Evolutionary conservation across 1,139 yeast genomes (phyloP).

Genomic region (Candida sp.): DNA sequence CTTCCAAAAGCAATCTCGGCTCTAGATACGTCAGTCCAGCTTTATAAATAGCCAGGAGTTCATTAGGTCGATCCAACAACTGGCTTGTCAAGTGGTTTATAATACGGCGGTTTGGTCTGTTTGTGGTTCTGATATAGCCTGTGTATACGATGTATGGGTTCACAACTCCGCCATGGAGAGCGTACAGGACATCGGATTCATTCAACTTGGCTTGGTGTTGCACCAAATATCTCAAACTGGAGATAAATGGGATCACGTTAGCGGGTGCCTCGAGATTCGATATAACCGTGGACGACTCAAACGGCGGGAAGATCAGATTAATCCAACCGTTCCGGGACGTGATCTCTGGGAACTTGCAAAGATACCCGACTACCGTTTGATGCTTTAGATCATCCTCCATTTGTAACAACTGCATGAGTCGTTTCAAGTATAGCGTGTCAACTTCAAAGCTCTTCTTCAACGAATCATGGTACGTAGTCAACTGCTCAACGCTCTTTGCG

Average conservation of each 20-base stretch:
- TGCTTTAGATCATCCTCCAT: not conserved
- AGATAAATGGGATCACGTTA: slow-evolving; percentile 4
- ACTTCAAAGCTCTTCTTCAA: not conserved
- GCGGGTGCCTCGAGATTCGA: not conserved
- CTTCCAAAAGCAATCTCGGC: not conserved
- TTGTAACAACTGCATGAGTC: slow-evolving; percentile 2
- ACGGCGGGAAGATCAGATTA: slow-evolving; percentile 10
- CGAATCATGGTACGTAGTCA: not conserved
- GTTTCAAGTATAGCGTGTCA: slow-evolving; percentile 8
- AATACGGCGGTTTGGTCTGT: slow-evolving; percentile 3
- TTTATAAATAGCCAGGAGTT: slow-evolving; percentile 6
- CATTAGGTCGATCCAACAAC: slow-evolving; percentile 4
- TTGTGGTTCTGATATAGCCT: slow-evolving; percentile 5
- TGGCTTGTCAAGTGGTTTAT: slow-evolving; percentile 3
- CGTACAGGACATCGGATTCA: slow-evolving; percentile 8
- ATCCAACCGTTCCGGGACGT: slow-evolving; percentile 11
- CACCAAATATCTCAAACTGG: not conserved
- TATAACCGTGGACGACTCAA: slow-evolving; percentile 6
- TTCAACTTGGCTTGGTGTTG: slow-evolving; percentile 1
- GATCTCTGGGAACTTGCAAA: slow-evolving; percentile 4
- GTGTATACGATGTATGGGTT: slow-evolving; percentile 7
- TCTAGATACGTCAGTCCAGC: not conserved
- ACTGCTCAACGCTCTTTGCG: not conserved
- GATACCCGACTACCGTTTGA: not conserved
- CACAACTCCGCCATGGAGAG: slow-evolving; percentile 2